These are phyloP conservation scores for baker's yeast (Saccharomyces cerevisiae) DNA, from an alignment of 805 yeast species.

Conservation along the genomic window DNA sequence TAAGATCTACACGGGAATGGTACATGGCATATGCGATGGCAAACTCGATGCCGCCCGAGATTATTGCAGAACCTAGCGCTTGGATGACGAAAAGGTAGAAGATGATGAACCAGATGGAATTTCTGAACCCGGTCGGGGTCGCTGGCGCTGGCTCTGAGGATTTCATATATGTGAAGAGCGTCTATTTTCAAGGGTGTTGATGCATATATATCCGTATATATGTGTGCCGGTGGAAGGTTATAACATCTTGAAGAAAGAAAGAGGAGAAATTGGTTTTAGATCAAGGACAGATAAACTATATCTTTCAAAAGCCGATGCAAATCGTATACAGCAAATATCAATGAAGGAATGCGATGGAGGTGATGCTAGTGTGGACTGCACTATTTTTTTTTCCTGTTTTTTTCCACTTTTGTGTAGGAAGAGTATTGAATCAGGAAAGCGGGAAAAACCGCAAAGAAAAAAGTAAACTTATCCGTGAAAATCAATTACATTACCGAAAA, in stretches of 20 bases:
- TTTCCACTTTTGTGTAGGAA: neutral
- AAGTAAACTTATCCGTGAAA: neutral
- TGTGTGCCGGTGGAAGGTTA: neutral
- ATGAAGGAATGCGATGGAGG: neutral
- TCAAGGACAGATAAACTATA: neutral
- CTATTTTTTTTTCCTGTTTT: neutral
- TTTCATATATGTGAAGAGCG: neutral
- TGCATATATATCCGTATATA: neutral
- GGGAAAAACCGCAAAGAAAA: neutral
- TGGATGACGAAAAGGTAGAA: slow-evolving; percentile 9
- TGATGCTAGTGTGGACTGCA: neutral
- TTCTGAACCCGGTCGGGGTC: neutral
- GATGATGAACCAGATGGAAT: neutral
- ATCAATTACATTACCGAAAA: neutral
- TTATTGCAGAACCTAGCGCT: slow-evolving; percentile 15
- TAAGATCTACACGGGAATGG: slow-evolving; percentile 3
- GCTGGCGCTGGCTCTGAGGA: neutral
- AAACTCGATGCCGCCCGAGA: slow-evolving; percentile 23
- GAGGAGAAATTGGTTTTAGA: neutral
- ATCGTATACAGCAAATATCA: neutral
- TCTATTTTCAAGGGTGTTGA: neutral
- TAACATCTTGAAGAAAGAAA: neutral
- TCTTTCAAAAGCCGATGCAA: neutral
- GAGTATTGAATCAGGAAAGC: neutral
- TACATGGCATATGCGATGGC: slow-evolving; percentile 26